phyloP scores from a whole-genome alignment of 2,329 filamentous ascomycete species.

The Blastomyces emzantsi region DNA sequence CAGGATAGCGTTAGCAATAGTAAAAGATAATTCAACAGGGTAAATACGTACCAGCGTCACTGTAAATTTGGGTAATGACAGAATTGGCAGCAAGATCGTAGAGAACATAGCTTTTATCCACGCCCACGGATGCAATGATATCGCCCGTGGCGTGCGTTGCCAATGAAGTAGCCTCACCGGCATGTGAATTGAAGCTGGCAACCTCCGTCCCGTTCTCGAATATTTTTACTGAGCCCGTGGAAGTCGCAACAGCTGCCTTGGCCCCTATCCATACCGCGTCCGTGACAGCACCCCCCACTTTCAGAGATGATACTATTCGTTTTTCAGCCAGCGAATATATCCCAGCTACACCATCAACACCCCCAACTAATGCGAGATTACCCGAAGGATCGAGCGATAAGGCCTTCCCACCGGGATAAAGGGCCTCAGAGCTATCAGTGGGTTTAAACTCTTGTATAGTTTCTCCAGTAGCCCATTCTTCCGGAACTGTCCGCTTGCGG shows the following conservation, averaged over 20 bases:
- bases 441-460: constrained; percentile 55
- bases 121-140: constrained; percentile 76
- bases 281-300: constrained; percentile 58
- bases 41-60: constrained; percentile 58
- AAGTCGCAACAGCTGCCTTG: constrained; percentile 63
- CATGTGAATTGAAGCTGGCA: constrained; percentile 67
- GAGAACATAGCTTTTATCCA: constrained; percentile 85
- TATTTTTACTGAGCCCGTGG: constrained; percentile 69
- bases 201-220: constrained; percentile 63
- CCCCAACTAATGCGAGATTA: constrained; percentile 63
- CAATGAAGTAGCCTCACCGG: constrained; percentile 67
- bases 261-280: constrained; percentile 50
- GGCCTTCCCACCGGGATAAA: constrained; percentile 51
- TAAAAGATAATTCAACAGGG: constrained; percentile 11
- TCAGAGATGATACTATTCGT: constrained; percentile 61
- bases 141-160: constrained; percentile 74
- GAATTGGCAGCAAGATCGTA: constrained; percentile 66
- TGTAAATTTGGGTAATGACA: constrained; percentile 68
- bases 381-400: constrained; percentile 52
- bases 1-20: constrained; percentile 23
- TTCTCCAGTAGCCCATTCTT: constrained; percentile 73
- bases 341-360: constrained; percentile 63
- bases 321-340: constrained; percentile 71
- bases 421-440: constrained; percentile 44
- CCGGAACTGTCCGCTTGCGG: constrained; percentile 78